phyloP scores from a whole-genome alignment of 208 protist species.

The Phytomonas serpens region DNA sequence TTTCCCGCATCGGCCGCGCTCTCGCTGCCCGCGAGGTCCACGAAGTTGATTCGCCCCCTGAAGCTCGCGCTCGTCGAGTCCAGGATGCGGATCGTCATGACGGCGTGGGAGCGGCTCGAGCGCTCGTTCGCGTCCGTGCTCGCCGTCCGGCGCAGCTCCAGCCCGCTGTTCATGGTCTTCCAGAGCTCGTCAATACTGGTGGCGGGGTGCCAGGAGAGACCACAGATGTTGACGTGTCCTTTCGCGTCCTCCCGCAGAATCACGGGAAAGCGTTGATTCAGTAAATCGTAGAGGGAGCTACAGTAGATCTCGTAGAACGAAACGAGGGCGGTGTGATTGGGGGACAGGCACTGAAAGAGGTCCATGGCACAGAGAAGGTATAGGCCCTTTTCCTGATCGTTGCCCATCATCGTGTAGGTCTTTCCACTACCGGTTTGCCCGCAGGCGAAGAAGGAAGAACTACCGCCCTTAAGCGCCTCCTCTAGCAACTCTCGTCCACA shows the following conservation, averaged over 20 bases:
- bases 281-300: slow-evolving; percentile 93
- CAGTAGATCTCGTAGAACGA: slow-evolving; percentile 96
- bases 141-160: slow-evolving; percentile 72
- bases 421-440: slow-evolving; percentile 89
- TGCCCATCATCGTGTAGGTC: no score
- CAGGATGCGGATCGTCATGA: slow-evolving; percentile 57
- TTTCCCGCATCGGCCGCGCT: slow-evolving; percentile 89
- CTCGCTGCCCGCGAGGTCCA: slow-evolving; percentile 98
- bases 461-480: slow-evolving; percentile 85
- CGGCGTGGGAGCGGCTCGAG: slow-evolving; percentile 85
- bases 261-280: slow-evolving; percentile 82
- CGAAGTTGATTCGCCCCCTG: slow-evolving; percentile 85
- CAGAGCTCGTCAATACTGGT: slow-evolving; percentile 45
- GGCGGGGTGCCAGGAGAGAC: slow-evolving; percentile 77
- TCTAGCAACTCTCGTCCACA: slow-evolving; percentile 75
- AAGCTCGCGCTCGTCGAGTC: slow-evolving; percentile 45
- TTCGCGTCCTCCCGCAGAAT: slow-evolving; percentile 89
- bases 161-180: slow-evolving; percentile 64
- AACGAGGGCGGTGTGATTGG: slow-evolving; percentile 42
- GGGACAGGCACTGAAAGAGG: slow-evolving; percentile 62
- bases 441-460: slow-evolving; percentile 93
- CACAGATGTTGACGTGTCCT: slow-evolving; percentile 83
- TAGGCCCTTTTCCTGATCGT: slow-evolving; percentile 62
- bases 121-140: slow-evolving; percentile 86
- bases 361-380: slow-evolving; percentile 89